These are phyloP conservation scores for Naegleria gruberi DNA, from an alignment of 208 protist species.

Conservation along the genomic window DNA sequence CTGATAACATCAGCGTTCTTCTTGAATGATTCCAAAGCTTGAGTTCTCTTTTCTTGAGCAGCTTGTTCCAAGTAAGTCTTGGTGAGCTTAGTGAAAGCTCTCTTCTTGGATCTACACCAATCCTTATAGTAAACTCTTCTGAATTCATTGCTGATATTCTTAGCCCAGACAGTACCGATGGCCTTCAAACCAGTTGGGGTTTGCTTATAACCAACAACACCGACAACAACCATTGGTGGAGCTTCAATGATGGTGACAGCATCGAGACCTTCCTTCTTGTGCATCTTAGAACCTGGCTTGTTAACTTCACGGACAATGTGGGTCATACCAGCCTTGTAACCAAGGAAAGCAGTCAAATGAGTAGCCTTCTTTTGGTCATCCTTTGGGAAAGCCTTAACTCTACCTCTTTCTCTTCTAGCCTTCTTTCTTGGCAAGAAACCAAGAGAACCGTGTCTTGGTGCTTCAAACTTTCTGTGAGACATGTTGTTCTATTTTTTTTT, in stretches of 20 bases:
- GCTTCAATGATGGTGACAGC: slow-evolving; percentile 96
- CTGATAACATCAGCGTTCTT: slow-evolving; percentile 92
- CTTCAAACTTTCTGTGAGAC: slow-evolving; percentile 48
- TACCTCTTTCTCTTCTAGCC: slow-evolving; percentile 76
- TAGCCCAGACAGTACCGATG: slow-evolving; percentile 95
- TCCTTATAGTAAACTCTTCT: slow-evolving; percentile 97
- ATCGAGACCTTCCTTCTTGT: slow-evolving; percentile 98
- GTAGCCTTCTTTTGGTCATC: slow-evolving; percentile 80
- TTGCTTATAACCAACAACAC: slow-evolving; percentile 95
- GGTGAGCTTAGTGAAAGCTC: slow-evolving; percentile 89
- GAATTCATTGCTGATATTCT: slow-evolving; percentile 86
- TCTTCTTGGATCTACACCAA: slow-evolving; percentile 95
- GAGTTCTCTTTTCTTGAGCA: slow-evolving; percentile 66
- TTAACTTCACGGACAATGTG: slow-evolving; percentile 98
- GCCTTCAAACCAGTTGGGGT: slow-evolving; percentile 90
- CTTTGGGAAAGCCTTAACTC: slow-evolving; percentile 85
- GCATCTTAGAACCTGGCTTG: slow-evolving; percentile 79
- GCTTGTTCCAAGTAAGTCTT: slow-evolving; percentile 67
- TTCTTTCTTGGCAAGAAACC: slow-evolving; percentile 96
- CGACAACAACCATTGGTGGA: slow-evolving; percentile 95
- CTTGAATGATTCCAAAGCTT: slow-evolving; percentile 79
- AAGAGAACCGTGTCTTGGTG: slow-evolving; percentile 93
- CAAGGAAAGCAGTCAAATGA: slow-evolving; percentile 95
- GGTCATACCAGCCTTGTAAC: slow-evolving; percentile 99
- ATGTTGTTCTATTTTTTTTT: neutral